A percentile compares a stretch with the other conserved stretches of the same genome.
phyloP scores from a whole-genome alignment of 2,329 filamentous ascomycete species.

The Macrophomina phaseolina region DNA sequence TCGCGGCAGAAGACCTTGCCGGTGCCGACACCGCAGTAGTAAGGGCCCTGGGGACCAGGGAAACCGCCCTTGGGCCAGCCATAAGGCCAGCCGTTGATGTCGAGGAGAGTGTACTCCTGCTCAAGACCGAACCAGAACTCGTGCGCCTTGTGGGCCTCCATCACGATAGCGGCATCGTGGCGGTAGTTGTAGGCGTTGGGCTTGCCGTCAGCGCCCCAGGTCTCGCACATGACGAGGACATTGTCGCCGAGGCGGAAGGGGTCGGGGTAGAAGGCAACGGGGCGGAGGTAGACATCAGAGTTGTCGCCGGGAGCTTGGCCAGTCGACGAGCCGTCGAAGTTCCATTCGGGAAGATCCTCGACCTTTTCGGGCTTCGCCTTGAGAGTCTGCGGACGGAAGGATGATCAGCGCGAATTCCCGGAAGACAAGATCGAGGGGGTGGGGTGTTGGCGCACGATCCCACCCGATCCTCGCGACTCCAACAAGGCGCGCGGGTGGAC shows the following conservation, averaged over 20 bases:
- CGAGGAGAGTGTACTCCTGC: conserved; percentile 96
- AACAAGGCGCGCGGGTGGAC: conserved; percentile 14
- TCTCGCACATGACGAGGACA: conserved; percentile 92
- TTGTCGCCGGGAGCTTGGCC: conserved; percentile 92
- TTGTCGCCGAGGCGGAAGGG: conserved; percentile 90
- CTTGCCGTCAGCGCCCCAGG: conserved; percentile 89
- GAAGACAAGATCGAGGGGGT: conserved; percentile 29
- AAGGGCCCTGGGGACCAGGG: conserved; percentile 90
- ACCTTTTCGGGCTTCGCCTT: conserved; percentile 61
- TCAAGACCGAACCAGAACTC: conserved; percentile 98
- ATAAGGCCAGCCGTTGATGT: conserved; percentile 83
- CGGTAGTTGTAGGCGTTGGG: conserved; percentile 99
- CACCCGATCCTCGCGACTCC: conserved; percentile 22
- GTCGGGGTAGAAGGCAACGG: conserved; percentile 86
- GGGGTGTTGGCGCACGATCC: conserved; percentile 25
- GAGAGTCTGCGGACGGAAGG: conserved; percentile 61
- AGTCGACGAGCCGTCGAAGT: conserved; percentile 89
- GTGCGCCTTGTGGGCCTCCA: conserved; percentile 82
- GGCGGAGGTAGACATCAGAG: conserved; percentile 96
- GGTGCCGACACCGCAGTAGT: conserved; percentile 97
- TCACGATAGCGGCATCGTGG: conserved; percentile 86
- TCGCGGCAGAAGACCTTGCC: conserved; percentile 98
- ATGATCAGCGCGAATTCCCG: conserved; percentile 9
- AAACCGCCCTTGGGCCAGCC: conserved; percentile 89
- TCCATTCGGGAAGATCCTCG: conserved; percentile 77